These are phyloP conservation scores for Sequoiadendron giganteum DNA, from an alignment of 75 land plant genomes.

Conservation along the genomic window DNA sequence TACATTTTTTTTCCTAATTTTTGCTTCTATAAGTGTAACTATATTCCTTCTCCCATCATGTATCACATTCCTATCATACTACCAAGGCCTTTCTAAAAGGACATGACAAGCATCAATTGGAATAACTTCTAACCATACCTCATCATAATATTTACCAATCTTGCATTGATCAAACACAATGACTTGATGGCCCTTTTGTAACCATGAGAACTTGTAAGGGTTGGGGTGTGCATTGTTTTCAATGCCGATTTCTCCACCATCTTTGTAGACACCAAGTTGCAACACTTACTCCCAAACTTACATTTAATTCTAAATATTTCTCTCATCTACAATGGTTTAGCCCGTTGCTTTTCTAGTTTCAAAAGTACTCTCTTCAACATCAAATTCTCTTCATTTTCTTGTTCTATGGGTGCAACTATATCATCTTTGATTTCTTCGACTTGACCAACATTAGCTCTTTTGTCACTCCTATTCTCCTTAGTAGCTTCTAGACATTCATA, in stretches of 20 bases:
- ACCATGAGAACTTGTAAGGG: not conserved
- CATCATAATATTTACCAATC: not conserved
- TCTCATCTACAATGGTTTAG: not conserved
- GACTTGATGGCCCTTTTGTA: not conserved
- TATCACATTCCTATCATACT: not conserved
- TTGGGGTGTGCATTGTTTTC: not conserved
- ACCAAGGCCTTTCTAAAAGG: not conserved
- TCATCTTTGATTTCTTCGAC: not conserved
- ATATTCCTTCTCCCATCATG: not conserved
- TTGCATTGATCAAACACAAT: not conserved
- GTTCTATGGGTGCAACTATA: not conserved
- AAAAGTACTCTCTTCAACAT: not conserved
- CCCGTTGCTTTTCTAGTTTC: not conserved
- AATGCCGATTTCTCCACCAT: not conserved
- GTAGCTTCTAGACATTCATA: not conserved
- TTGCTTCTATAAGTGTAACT: not conserved
- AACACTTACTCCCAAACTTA: not conserved
- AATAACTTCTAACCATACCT: not conserved
- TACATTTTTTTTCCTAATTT: too few species aligned
- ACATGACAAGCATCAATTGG: not conserved
- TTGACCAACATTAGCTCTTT: not conserved
- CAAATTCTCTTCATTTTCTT: not conserved
- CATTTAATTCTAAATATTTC: not conserved
- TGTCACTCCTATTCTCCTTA: not conserved
- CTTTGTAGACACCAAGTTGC: not conserved